Evolutionary conservation across 1,284 basidiomycete genomes (phyloP), one percentile per base, ranked within the genome.

Genomic region (Tylopilus sp.): DNA sequence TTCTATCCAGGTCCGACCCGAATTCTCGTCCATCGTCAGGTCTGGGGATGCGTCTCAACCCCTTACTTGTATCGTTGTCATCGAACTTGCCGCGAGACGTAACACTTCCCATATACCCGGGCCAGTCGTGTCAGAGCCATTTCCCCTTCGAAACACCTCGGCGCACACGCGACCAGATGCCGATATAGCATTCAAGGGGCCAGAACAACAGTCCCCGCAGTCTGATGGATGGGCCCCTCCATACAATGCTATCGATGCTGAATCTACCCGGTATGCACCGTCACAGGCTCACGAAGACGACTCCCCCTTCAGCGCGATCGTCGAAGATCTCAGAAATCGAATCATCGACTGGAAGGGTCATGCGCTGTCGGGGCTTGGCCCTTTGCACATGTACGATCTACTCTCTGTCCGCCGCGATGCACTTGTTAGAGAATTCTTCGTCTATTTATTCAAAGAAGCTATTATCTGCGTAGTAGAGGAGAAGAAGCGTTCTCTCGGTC

Each of bases 401-500:
- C 74, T 98, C 26, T 84, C 83, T 38, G 92, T 98, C 36, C 81
- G 93, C 41, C 86, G 95, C 49, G 92, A 94, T 59, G 72, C 84
- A 10, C 82, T 93, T 48, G 84, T 93, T 23, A 82, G 92, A 48
- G 91, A 96, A 65, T 95, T 96, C 67, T 91, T 87, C 64, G 91
- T 97, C 50, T 97, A 98, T 70, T 81, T 99, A 35, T 98, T 97
- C 80, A 86, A 88, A 61, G 92, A 97, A 64, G 96, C 96, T 10
- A 86, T 99, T 52, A 92, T 98, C 53, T 99, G 95, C 67, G 91
- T 98, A 13, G 82, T 90, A 19, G 96, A 98, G 66, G 95, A 97
- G 71, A 89, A 87, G 73, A 93, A 91, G 62, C 84, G 86, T 19
- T 77, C 84, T 1, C 73, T 92, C 2, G 84, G 84, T 6, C 77